Evolutionary conservation across 192 early-diverging fungal species (phyloP).

Genomic region (Coemansia sp.): DNA sequence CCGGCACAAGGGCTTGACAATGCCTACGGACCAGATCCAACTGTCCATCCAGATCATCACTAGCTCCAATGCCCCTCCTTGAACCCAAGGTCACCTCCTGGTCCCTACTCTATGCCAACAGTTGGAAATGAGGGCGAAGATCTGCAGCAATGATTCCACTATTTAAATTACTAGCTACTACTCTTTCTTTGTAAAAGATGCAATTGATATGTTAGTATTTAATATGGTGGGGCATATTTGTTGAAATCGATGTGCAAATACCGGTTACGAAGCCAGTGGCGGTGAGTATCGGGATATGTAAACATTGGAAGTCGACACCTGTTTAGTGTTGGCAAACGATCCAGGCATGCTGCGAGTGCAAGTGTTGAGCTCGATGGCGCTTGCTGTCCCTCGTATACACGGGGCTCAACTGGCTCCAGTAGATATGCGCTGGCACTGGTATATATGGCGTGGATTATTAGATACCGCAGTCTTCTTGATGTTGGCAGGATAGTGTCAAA

Average conservation of each 20-base stretch:
- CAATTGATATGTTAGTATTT: not conserved
- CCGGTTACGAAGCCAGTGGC: slow-evolving; percentile 23
- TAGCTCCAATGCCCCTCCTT: not conserved
- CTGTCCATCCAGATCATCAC: not conserved
- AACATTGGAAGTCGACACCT: slow-evolving; percentile 51
- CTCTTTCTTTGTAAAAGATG: not conserved
- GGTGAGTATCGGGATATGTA: slow-evolving; percentile 37
- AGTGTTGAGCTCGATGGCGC: not conserved
- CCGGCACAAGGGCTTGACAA: not conserved
- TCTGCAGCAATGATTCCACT: not conserved
- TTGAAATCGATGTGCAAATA: slow-evolving; percentile 34
- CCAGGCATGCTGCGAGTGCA: slow-evolving; percentile 20
- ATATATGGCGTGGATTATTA: slow-evolving; percentile 36
- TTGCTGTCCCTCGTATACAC: not conserved
- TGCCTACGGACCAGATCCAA: not conserved
- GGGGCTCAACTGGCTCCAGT: not conserved
- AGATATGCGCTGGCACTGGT: not conserved
- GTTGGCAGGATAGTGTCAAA: not conserved
- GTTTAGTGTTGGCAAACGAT: slow-evolving; percentile 21
- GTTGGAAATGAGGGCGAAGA: not conserved
- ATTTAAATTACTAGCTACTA: not conserved
- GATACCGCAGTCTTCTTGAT: slow-evolving; percentile 17
- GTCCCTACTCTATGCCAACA: not conserved
- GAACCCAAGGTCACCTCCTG: not conserved
- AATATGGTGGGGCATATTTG: slow-evolving; percentile 47